These are phyloP conservation scores for Colletotrichum lini DNA, from an alignment of 2,329 filamentous ascomycete species.

Conservation along the genomic window DNA sequence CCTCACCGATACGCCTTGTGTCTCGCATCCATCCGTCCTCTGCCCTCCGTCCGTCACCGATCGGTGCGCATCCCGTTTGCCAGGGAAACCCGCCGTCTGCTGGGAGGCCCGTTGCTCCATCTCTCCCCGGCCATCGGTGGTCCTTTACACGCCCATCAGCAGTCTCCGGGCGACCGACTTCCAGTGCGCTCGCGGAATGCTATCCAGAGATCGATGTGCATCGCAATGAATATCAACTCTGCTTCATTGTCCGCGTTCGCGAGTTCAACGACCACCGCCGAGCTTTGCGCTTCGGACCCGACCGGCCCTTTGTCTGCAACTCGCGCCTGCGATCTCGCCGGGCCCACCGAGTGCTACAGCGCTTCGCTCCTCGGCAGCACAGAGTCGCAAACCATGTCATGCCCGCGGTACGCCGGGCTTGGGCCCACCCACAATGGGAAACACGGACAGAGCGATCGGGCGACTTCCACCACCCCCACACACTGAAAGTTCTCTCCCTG, in stretches of 20 bases:
- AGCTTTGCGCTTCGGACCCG: conserved; percentile 27
- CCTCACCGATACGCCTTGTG: conserved; percentile 36
- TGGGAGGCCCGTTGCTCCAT: conserved; percentile 12
- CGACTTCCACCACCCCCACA: conserved; percentile 17
- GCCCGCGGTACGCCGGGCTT: conserved; percentile 32
- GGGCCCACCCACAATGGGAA: conserved; percentile 29
- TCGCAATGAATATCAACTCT: not conserved
- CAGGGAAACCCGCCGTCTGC: conserved; percentile 3
- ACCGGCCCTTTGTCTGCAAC: conserved; percentile 26
- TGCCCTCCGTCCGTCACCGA: conserved; percentile 31
- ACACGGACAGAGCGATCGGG: conserved; percentile 29
- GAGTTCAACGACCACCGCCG: not conserved
- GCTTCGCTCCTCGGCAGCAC: conserved; percentile 33
- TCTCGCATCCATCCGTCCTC: conserved; percentile 41
- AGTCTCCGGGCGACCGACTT: too few relatives aligned
- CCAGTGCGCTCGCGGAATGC: not conserved
- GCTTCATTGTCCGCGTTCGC: not conserved
- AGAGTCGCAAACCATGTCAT: conserved; percentile 39
- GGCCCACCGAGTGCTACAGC: conserved; percentile 38
- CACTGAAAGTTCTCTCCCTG: conserved; percentile 4
- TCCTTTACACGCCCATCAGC: not conserved
- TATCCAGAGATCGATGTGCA: not conserved
- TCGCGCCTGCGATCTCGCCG: conserved; percentile 30
- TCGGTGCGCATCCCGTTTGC: conserved; percentile 30
- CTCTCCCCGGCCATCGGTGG: not conserved